Evolutionary conservation across 2,329 filamentous ascomycete genomes (phyloP).

Genomic region (Penicillium sclerotigenum): DNA sequence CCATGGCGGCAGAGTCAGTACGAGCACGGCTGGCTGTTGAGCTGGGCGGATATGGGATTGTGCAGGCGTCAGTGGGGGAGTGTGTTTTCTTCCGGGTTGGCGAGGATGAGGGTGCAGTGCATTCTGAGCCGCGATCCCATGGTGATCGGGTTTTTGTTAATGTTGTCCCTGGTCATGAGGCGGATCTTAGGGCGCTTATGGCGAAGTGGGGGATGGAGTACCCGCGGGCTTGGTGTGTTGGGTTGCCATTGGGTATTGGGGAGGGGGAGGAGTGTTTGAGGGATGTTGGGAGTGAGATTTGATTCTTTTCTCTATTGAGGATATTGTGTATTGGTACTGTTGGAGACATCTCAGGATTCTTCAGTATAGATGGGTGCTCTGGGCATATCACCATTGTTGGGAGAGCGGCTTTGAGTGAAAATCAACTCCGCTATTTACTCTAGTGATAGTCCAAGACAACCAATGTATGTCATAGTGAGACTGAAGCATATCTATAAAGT

Average conservation of each 20-base stretch:
- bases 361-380: not conserved
- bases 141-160: slow-evolving; percentile 38
- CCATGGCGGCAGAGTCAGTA: slow-evolving; percentile 37
- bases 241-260: slow-evolving; percentile 13
- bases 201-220: slow-evolving; percentile 33
- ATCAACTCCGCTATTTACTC: not conserved
- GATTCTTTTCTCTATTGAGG: not conserved
- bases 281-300: slow-evolving; percentile 13
- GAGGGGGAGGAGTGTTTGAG: slow-evolving; percentile 10
- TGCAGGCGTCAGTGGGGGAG: slow-evolving; percentile 28
- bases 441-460: not conserved
- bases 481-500: not conserved
- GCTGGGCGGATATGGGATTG: not conserved
- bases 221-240: slow-evolving; percentile 26
- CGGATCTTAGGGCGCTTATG: slow-evolving; percentile 31
- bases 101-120: slow-evolving; percentile 32
- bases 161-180: slow-evolving; percentile 35
- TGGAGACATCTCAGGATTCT: not conserved
- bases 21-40: not conserved
- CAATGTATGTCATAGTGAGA: not conserved
- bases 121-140: slow-evolving; percentile 29
- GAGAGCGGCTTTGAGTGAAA: not conserved
- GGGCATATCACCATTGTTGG: not conserved
- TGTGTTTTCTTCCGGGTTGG: slow-evolving; percentile 47
- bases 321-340: not conserved